Percentiles rank a stretch among this genome's conserved stretches.
These are phyloP conservation scores for Lentinula sp. DNA, from an alignment of 768 basidiomycete species.

Conservation along the genomic window DNA sequence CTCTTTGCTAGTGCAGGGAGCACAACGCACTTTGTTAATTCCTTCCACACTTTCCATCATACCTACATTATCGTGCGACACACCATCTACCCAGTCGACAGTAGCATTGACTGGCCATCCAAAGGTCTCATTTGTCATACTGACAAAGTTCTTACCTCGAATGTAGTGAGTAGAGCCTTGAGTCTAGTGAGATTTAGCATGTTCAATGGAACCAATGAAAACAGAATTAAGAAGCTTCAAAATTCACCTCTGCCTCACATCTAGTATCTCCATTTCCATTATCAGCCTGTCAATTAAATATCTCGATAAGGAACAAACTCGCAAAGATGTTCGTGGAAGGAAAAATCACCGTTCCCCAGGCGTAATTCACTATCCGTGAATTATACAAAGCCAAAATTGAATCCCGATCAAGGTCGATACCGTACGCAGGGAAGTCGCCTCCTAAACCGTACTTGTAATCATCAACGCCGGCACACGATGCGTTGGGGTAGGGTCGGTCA, in stretches of 20 bases:
- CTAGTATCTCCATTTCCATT: slow-evolving; percentile 3
- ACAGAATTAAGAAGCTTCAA: background rate
- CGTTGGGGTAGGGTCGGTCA: slow-evolving; percentile 3
- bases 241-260: slow-evolving; percentile 4
- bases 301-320: background rate
- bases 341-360: slow-evolving; percentile 6
- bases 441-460: slow-evolving; percentile 5
- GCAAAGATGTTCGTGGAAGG: background rate
- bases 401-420: background rate
- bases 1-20: background rate
- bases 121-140: background rate
- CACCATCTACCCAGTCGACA: slow-evolving; percentile 6
- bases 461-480: background rate
- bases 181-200: background rate
- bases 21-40: slow-evolving; percentile 3
- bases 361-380: slow-evolving; percentile 3
- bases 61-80: slow-evolving; percentile 5
- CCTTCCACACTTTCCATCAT: slow-evolving; percentile 7
- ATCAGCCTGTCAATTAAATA: slow-evolving; percentile 1
- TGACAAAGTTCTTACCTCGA: slow-evolving; percentile 3
- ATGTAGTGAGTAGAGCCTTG: slow-evolving; percentile 6
- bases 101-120: slow-evolving; percentile 5
- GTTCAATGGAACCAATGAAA: background rate
- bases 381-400: background rate
- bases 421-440: slow-evolving; percentile 2